Evolutionary conservation across 441 rosid genomes (phyloP), one percentile per base, ranked within the genome.

Genomic region (Syzygium malaccense): DNA sequence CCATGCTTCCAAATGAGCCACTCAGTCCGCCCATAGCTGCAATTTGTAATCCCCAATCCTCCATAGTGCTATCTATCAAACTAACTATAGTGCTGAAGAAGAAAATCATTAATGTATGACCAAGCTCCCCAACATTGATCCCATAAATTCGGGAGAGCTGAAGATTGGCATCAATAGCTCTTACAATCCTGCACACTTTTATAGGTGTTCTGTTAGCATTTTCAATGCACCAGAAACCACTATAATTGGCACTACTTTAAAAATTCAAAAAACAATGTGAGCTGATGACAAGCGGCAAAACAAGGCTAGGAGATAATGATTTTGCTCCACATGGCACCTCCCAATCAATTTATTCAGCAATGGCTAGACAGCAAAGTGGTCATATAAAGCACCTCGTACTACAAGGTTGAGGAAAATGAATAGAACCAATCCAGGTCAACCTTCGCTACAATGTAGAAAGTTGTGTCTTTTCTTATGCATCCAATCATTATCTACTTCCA

Each of bases 101-200:
- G 91, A 91, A 95, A 86, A 94, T 88, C 87, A 95, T 93, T 53
- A 92, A 87, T 33, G 91, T 91, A 57, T 93, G 95, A 33, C 96
- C 96, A 78, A 92, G 90, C 56, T 94, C 95, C 85, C 68, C 56
- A 87, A 92, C 71, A 62, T 49, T 88, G 89, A 91, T 89, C 87
- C 89, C 91, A 87, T 92, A 93, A 58, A 89, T 92, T 48, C 87
- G 90, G 49, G 95, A 95, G 37, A 94, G 95, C 87, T 90, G 91
- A 86, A 95, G 94, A 33, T 92, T 88, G 68, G 55, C 92, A 88
- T 93, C 93, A 68, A 93, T 91, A 86, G 96, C 94, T 89, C 91
- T 90, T 79, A 93, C 88, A 85, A 95, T 93, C 94, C 95, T 95
- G 94, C 91, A 91, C 71, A 89, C 55, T 89, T 91, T 60, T 64